A percentile compares a stretch with the other conserved stretches of the same genome.
phyloP scores from a whole-genome alignment of 192 early-diverging fungal genomes.

The Chytriomyces sp. region DNA sequence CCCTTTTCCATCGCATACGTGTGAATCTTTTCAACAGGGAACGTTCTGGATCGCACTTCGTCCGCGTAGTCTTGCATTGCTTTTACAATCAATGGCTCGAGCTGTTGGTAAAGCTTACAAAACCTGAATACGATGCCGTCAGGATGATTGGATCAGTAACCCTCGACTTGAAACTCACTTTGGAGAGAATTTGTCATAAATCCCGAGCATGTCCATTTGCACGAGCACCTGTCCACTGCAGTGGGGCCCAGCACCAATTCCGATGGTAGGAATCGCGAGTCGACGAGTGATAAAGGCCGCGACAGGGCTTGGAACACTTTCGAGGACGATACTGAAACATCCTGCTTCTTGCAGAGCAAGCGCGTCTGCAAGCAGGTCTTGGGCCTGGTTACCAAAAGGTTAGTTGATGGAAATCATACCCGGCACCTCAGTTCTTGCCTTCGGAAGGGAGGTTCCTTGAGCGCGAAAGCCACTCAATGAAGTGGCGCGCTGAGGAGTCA shows the following conservation, averaged over 20 bases:
- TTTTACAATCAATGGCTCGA: constrained; percentile 71
- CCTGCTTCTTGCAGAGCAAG: constrained; percentile 88
- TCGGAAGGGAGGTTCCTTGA: constrained; percentile 11
- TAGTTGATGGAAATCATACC: not conserved
- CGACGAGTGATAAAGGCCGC: constrained; percentile 80
- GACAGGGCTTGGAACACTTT: constrained; percentile 89
- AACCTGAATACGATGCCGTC: constrained; percentile 55
- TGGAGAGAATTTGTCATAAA: constrained; percentile 89
- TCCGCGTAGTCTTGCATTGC: constrained; percentile 72
- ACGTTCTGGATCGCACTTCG: constrained; percentile 75
- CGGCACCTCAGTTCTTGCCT: too few relatives aligned
- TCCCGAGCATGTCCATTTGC: constrained; percentile 84
- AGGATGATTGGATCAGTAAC: not conserved
- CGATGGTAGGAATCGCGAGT: constrained; percentile 89
- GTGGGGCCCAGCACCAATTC: constrained; percentile 89
- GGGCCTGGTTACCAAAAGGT: constrained; percentile 59
- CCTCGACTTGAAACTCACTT: constrained; percentile 54
- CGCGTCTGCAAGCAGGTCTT: constrained; percentile 80
- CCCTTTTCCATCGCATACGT: constrained; percentile 75
- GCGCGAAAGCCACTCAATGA: constrained; percentile 39
- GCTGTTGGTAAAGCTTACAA: constrained; percentile 82
- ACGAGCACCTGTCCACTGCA: constrained; percentile 96
- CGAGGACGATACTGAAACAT: constrained; percentile 86
- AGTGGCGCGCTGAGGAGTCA: constrained; percentile 91
- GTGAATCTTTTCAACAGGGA: constrained; percentile 75